phyloP scores from a whole-genome alignment of 306 rosid genomes.

The Prunus mira region DNA sequence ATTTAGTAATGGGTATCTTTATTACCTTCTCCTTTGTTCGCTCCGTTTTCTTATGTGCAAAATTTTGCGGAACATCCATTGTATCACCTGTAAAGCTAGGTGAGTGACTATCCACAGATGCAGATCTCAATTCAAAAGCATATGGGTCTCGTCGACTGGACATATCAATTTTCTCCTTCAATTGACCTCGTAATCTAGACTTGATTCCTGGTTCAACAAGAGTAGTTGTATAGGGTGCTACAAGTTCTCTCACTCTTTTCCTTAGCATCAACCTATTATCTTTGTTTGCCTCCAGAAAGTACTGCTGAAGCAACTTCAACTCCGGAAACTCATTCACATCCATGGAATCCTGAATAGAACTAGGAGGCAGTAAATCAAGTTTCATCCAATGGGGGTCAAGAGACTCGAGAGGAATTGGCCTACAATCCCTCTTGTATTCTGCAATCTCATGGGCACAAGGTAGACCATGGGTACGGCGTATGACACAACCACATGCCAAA shows the following conservation, averaged over 20 bases:
- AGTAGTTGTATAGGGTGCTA: background rate
- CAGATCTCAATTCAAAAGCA: background rate
- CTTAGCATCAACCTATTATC: constrained; percentile 11
- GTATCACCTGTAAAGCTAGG: background rate
- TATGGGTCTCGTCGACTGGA: background rate
- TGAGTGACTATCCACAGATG: background rate
- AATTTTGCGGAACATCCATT: constrained; percentile 1
- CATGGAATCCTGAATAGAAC: background rate
- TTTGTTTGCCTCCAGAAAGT: constrained; percentile 3
- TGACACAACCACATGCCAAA: constrained; percentile 3
- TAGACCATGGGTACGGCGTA: constrained; percentile 10
- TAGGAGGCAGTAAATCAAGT: constrained; percentile 4
- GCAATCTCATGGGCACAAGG: constrained; percentile 19
- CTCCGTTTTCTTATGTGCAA: background rate
- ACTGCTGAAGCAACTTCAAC: constrained; percentile 17
- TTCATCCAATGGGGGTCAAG: constrained; percentile 16
- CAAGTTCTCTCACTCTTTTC: constrained; percentile 18
- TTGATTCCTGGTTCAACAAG: constrained; percentile 4
- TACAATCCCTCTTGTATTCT: constrained; percentile 3
- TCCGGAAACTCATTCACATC: constrained; percentile 15
- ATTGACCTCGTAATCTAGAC: constrained; percentile 7
- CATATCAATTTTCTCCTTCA: constrained; percentile 11
- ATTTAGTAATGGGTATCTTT: background rate
- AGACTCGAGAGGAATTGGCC: constrained; percentile 4
- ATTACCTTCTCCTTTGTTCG: constrained; percentile 8